Evolutionary conservation across 768 basidiomycete species (phyloP).

Genomic region (Russula abietina): DNA sequence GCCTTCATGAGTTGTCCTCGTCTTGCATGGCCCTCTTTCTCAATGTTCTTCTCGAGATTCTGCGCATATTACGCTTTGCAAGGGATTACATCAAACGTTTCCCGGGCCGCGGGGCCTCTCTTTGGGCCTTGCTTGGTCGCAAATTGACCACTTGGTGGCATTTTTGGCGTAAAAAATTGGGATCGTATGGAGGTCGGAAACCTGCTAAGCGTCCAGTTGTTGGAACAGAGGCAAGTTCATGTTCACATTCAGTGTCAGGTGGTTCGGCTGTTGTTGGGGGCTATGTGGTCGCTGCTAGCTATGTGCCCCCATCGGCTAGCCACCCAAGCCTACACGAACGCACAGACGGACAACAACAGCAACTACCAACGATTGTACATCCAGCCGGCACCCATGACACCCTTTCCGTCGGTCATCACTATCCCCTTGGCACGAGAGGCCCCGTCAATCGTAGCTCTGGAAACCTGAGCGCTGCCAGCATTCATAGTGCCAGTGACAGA

Average conservation of each 20-base stretch:
- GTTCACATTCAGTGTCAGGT: neutral
- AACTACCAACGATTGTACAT: neutral
- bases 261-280: neutral
- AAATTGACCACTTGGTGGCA: neutral
- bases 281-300: slow-evolving; percentile 6
- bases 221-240: neutral
- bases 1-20: neutral
- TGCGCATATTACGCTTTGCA: neutral
- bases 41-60: neutral
- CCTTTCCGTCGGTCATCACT: neutral
- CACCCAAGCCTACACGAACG: neutral
- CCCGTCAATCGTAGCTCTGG: neutral
- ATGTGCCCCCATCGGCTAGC: slow-evolving; percentile 7
- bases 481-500: slow-evolving; percentile 15
- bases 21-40: slow-evolving; percentile 7
- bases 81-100: neutral
- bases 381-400: neutral
- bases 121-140: slow-evolving; percentile 9
- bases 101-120: neutral
- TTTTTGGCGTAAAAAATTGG: neutral
- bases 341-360: neutral
- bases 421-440: neutral
- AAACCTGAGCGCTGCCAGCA: slow-evolving; percentile 1
- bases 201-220: neutral
- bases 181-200: neutral